phyloP scores from a whole-genome alignment of 2,329 filamentous ascomycete species.

The Calonectria leucothoes region DNA sequence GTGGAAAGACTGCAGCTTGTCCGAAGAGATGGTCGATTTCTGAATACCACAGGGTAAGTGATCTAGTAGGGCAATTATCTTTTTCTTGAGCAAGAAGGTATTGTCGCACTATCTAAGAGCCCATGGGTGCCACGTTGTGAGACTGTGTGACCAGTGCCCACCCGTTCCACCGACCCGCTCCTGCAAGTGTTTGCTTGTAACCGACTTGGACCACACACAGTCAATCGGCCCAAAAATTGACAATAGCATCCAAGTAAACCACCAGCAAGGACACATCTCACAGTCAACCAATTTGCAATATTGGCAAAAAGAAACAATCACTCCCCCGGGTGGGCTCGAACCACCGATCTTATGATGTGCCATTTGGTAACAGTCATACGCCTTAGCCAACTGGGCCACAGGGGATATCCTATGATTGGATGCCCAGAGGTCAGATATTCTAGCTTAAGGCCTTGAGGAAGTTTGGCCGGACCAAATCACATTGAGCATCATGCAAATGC shows the following conservation, averaged over 20 bases:
- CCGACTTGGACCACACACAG: background rate
- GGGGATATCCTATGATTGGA: constrained; percentile 1
- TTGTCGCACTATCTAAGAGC: background rate
- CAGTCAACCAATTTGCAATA: no score
- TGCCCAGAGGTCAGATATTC: background rate
- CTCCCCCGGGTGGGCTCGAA: constrained; percentile 16
- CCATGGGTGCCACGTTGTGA: background rate
- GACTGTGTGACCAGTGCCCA: background rate
- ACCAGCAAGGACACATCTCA: background rate
- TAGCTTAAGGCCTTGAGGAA: background rate
- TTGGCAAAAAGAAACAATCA: background rate
- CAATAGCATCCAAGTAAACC: background rate
- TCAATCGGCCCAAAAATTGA: background rate
- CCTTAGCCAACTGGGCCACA: constrained; percentile 15
- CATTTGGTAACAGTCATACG: constrained; percentile 14
- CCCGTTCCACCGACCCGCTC: background rate
- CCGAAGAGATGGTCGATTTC: background rate
- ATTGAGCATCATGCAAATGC: background rate
- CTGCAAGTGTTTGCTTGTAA: background rate
- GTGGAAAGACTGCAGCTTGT: background rate
- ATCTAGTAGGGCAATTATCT: background rate
- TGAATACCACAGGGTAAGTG: no score
- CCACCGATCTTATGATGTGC: constrained; percentile 12
- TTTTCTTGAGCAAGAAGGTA: background rate
- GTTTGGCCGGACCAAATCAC: background rate